Conservation (phyloP, 2,329 filamentous ascomycete species). For the Grosmannia huntii region DNA sequence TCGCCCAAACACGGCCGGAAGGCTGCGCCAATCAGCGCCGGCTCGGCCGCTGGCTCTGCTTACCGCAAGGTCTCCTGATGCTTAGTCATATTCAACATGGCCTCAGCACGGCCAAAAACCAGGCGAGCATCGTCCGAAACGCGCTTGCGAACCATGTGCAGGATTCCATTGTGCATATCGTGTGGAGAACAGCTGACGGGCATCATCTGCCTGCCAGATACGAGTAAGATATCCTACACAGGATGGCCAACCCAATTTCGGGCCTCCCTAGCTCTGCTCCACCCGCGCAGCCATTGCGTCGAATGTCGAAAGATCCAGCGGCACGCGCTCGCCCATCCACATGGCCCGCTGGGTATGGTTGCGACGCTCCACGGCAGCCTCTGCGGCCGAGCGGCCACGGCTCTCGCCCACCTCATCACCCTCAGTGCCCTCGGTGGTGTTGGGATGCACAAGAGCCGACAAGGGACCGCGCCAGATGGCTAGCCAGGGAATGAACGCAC, state of each 20-base stretch:
- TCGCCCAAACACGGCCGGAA: not conserved
- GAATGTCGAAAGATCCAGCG: slow-evolving; percentile 44
- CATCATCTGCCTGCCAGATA: not conserved
- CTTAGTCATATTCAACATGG: not conserved
- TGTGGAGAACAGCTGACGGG: not conserved
- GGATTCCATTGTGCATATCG: not conserved
- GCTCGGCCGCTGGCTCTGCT: not conserved
- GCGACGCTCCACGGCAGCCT: slow-evolving; percentile 23
- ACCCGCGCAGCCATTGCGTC: slow-evolving; percentile 17
- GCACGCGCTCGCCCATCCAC: slow-evolving; percentile 59
- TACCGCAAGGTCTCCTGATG: not conserved
- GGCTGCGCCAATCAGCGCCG: not conserved
- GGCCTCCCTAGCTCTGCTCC: not conserved
- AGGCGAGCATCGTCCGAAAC: not conserved
- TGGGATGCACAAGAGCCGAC: slow-evolving; percentile 71
- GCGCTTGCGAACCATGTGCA: not conserved
- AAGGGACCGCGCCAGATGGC: slow-evolving; percentile 70
- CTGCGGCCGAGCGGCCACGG: slow-evolving; percentile 1
- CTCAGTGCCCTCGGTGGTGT: slow-evolving; percentile 41
- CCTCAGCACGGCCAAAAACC: not conserved
- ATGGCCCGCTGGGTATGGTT: slow-evolving; percentile 58
- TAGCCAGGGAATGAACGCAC: slow-evolving; percentile 78
- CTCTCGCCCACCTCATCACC: slow-evolving; percentile 9
- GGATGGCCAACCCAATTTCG: not conserved
- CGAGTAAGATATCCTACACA: not conserved